These are phyloP conservation scores for Diaporthe velutina DNA, from an alignment of 2,329 filamentous ascomycete genomes.

Conservation along the genomic window DNA sequence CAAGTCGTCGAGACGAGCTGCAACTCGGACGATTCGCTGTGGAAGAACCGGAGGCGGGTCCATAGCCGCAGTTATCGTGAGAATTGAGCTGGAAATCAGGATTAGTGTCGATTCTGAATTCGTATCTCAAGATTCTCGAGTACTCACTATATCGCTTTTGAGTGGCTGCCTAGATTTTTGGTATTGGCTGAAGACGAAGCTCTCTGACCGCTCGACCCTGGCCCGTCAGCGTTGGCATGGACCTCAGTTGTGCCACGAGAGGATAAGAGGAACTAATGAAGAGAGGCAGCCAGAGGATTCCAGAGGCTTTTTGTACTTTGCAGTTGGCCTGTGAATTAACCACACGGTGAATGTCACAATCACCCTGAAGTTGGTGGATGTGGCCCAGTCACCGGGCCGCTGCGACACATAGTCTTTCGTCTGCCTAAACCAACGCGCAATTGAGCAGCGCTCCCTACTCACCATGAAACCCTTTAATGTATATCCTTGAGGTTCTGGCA, in stretches of 20 bases:
- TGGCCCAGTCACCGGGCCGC: neutral
- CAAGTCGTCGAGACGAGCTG: constrained; percentile 1
- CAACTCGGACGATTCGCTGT: neutral
- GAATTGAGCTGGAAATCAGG: neutral
- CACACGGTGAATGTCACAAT: neutral
- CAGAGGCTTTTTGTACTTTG: neutral
- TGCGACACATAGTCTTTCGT: neutral
- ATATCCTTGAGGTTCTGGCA: neutral
- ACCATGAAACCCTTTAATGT: neutral
- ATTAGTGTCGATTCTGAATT: neutral
- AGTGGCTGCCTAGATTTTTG: neutral
- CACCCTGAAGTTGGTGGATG: neutral
- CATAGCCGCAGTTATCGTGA: neutral
- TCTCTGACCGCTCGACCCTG: neutral
- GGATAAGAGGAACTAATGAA: neutral
- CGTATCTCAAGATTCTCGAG: fast-evolving
- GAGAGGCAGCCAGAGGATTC: neutral
- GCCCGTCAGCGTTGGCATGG: neutral
- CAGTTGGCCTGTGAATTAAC: neutral
- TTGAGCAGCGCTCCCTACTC: constrained; percentile 7
- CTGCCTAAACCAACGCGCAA: constrained; percentile 12
- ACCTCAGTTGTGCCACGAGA: neutral
- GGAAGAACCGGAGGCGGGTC: neutral
- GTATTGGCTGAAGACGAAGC: neutral
- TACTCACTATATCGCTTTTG: neutral